Conservation (phyloP, 306 rosid genomes). For the Biancaea sappan region DNA sequence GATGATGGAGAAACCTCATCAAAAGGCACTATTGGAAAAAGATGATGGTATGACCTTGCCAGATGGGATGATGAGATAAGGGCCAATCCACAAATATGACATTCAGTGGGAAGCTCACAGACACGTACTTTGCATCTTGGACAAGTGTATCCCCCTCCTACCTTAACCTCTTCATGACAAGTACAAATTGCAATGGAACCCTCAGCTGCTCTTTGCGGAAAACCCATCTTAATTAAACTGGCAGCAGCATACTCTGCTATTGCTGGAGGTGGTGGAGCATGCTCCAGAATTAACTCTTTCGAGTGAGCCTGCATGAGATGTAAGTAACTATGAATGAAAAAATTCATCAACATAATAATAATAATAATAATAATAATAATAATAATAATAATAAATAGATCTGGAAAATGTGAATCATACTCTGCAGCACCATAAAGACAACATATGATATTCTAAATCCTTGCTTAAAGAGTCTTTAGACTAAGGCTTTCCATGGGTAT, state of each 20-base stretch:
- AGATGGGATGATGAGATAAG: constrained; percentile 96
- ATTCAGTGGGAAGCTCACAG: constrained; percentile 94
- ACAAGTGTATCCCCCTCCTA: constrained; percentile 89
- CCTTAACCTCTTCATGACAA: constrained; percentile 92
- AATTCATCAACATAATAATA: neutral
- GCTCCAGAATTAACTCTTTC: constrained; percentile 86
- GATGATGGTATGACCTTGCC: constrained; percentile 98
- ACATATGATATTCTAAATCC: constrained; percentile 6
- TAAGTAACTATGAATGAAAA: constrained; percentile 24
- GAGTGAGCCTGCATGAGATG: constrained; percentile 67
- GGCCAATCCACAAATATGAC: constrained; percentile 90
- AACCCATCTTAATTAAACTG: constrained; percentile 94
- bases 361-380: neutral
- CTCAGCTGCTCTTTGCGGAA: constrained; percentile 98
- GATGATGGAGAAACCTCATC: constrained; percentile 68
- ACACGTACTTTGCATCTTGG: constrained; percentile 98
- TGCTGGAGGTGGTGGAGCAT: constrained; percentile 98
- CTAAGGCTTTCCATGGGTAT: neutral
- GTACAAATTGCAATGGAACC: constrained; percentile 88
- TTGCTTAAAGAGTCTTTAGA: neutral
- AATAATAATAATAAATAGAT: neutral
- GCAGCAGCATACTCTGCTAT: constrained; percentile 94
- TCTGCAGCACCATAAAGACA: neutral
- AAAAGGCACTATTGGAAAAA: constrained; percentile 90
- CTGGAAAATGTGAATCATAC: constrained; percentile 7